These are phyloP conservation scores for Lasiosphaeria miniovina DNA, from an alignment of 495 filamentous ascomycete species.

Conservation along the genomic window DNA sequence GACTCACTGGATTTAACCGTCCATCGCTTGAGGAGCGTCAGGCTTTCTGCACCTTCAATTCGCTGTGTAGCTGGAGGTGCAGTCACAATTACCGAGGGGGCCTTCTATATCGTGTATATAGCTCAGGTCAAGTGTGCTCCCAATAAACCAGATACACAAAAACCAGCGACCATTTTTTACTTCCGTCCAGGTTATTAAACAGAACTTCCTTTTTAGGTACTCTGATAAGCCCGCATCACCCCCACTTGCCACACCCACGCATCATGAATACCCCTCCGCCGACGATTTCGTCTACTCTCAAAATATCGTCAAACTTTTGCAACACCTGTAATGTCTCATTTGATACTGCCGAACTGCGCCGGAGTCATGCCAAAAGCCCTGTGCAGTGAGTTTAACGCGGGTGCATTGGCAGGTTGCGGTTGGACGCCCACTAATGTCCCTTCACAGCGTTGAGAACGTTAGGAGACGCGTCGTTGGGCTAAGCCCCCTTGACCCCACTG, in stretches of 20 bases:
- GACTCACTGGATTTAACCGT: too few relatives aligned
- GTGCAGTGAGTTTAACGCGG: neutral
- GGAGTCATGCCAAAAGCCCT: neutral
- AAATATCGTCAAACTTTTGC: neutral
- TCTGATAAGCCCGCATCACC: neutral
- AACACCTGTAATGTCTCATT: constrained; percentile 6
- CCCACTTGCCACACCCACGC: too few relatives aligned
- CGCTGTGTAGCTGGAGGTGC: too few relatives aligned
- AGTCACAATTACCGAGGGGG: too few relatives aligned
- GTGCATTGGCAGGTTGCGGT: neutral
- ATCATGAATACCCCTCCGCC: neutral
- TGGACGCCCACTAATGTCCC: neutral
- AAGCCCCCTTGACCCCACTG: neutral
- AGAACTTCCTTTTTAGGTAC: neutral
- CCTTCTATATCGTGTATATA: too few relatives aligned
- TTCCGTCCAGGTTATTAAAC: too few relatives aligned
- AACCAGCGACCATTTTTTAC: too few relatives aligned
- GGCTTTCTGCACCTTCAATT: too few relatives aligned
- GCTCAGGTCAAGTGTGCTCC: too few relatives aligned
- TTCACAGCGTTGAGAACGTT: constrained; percentile 13
- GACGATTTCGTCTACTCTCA: constrained; percentile 3
- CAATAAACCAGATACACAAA: too few relatives aligned
- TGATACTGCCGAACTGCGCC: neutral
- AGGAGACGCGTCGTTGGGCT: constrained; percentile 11
- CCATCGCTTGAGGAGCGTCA: too few relatives aligned